Percentiles rank a stretch among this genome's conserved stretches.
These are phyloP conservation scores for Oryza nivara DNA, from an alignment of 176 grass and related monocot species.

Conservation along the genomic window DNA sequence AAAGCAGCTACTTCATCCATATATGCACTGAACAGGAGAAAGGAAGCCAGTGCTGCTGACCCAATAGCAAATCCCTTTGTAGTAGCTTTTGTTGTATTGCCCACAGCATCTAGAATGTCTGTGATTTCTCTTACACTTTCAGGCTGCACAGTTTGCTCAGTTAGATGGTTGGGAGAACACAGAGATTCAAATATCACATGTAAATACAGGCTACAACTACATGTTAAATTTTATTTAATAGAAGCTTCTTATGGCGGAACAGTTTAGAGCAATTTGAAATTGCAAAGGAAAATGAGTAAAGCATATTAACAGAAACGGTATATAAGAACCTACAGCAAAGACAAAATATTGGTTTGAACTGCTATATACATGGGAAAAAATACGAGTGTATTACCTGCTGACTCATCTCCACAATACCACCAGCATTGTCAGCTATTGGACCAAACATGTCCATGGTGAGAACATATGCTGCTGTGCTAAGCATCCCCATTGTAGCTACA, in stretches of 20 bases:
- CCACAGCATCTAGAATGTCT: slow-evolving; percentile 95
- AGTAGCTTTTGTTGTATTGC: slow-evolving; percentile 98
- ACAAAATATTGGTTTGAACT: not conserved
- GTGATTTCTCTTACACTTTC: slow-evolving; percentile 99
- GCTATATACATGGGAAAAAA: slow-evolving; percentile 23
- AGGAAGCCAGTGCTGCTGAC: slow-evolving; percentile 96
- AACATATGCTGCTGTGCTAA: slow-evolving; percentile 98
- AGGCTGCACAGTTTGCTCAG: slow-evolving; percentile 62
- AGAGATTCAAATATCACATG: not conserved
- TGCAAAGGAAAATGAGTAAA: not conserved
- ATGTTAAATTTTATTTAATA: not conserved
- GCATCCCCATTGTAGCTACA: slow-evolving; percentile 99
- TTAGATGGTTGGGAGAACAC: slow-evolving; percentile 13
- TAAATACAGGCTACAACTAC: slow-evolving; percentile 20
- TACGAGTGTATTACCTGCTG: slow-evolving; percentile 65
- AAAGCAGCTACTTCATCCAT: slow-evolving; percentile 99
- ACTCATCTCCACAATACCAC: slow-evolving; percentile 99
- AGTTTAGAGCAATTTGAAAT: slow-evolving; percentile 4
- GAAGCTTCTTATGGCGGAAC: not conserved
- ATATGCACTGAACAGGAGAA: slow-evolving; percentile 98
- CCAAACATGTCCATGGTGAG: slow-evolving; percentile 99
- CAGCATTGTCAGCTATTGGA: slow-evolving; percentile 98
- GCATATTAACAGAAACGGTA: slow-evolving; percentile 1
- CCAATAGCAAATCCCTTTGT: slow-evolving; percentile 99
- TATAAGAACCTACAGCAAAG: slow-evolving; percentile 3